Conservation (phyloP, 176 grass and related monocot species). For the Oryza glaberrima region DNA sequence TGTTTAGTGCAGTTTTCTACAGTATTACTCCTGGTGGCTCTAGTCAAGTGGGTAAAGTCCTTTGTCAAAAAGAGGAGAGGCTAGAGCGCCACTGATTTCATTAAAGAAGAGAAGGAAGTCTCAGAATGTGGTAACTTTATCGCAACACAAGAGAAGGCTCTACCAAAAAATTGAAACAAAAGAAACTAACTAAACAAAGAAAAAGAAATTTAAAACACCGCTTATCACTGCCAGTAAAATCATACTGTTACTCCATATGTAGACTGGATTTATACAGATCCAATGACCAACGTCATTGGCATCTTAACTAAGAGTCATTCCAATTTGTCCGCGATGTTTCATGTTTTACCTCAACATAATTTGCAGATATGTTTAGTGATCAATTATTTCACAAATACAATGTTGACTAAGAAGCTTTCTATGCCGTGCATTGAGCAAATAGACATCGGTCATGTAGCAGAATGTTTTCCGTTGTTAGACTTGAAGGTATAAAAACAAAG, state of each 20-base stretch:
- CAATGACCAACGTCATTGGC: not conserved
- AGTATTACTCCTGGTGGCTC: not conserved
- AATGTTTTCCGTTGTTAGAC: not conserved
- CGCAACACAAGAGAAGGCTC: not conserved
- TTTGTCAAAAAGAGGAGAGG: not conserved
- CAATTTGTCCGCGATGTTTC: not conserved
- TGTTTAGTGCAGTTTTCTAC: not conserved
- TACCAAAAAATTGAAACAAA: not conserved
- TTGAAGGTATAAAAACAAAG: not conserved
- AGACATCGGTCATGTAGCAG: not conserved
- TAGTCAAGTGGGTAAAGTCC: not conserved
- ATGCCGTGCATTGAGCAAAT: not conserved
- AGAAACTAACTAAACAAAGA: not conserved
- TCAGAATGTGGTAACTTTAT: not conserved
- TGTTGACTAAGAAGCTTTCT: constrained; percentile 6
- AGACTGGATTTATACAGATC: not conserved
- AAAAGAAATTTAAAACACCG: not conserved
- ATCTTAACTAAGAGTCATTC: constrained; percentile 6
- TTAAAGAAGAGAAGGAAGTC: not conserved
- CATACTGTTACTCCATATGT: not conserved
- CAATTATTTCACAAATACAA: not conserved
- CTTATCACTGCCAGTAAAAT: not conserved
- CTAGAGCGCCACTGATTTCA: not conserved
- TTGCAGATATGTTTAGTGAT: not conserved
- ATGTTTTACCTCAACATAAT: constrained; percentile 1